Evolutionary conservation across 768 basidiomycete genomes (phyloP), one percentile per base, ranked within the genome.

Genomic region (Mycena leptocephala): DNA sequence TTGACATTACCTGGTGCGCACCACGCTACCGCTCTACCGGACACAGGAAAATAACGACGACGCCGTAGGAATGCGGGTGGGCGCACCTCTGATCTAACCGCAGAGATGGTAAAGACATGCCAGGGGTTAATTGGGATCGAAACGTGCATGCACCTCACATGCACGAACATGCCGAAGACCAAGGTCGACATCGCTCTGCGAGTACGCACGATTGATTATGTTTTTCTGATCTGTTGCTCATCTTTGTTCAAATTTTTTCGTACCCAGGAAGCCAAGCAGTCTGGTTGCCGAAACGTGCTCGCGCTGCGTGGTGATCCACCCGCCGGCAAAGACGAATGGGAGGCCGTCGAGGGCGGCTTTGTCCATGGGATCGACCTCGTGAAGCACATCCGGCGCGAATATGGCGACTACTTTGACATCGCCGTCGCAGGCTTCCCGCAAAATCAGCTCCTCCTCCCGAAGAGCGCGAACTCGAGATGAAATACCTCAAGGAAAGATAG

Each of bases 81-180:
- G 68, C 92, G 97, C 75, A 98, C 97, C 41, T 98, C 97, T 53
- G 97, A 98, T 81, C 86, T 99, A 72, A 98, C 97, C 14, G 93
- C 95, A 6, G 96, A 97, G 80, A 93, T 99, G 88, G 96, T 98
- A 76, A 97, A 97, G 86, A 96, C 95, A 51, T 98, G 97, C 83
- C 97, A 99, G 86, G 90, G 95, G 59, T 85, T 96, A 46, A 96
- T 99, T 84, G 98, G 97, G 0, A 90, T 99, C 28, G 97, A 99
- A 86, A 98, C 97, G 33, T 99, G 97, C 87, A 97, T 99, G 96
- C 98, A 99, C 86, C 85, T 99, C 79, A 99, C 98, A 56, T 99
- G 98, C 83, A 99, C 98, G 63, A 98, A 98, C 86, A 98, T 99
- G 97, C 96, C 97, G n/a, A 90, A 90, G 81, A 94, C 95, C 83